Evolutionary conservation across 148 eudicot species (phyloP), one percentile per base, ranked within the genome.

Genomic region (Nyssa sinensis): DNA sequence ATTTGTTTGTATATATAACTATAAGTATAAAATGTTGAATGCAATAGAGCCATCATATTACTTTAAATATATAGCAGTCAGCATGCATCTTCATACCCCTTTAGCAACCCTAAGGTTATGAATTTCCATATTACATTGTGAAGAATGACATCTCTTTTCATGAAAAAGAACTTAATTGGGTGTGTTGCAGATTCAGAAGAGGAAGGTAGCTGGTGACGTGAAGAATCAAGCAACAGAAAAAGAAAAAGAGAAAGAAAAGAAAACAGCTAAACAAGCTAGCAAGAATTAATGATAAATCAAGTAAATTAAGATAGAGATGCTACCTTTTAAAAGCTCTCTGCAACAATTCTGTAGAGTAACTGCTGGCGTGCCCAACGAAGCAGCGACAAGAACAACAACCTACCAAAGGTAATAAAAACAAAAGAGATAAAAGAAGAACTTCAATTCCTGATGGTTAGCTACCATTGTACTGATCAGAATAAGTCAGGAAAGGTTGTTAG

Each of bases 321-420:
- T 77, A 74, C 78, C 81, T 84, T 77, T 72, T 55, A 12, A 76
- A 41, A 85, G 80, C 58, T 82, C 58, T 82, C 75, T 75, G 84
- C 81, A 77, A 34, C 63, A 60, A 70, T 67, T 61, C 60, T 78
- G 70, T 39, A 69, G 66, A 72, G 76, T 74, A 74, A 67, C 82
- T 81, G 86, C 76, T 23, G 76, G 74, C 71, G 78, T 72, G 78
- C 81, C 81, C 76, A 72, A 49, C 77, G 35, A 64, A 80, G 87
- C 87, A 81, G 83, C 74, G 61, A 78, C 82, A 73, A 64, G 58
- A 68, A 39, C 77, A 72, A 75, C 81, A 73, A 80, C 79, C 80
- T 75, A 74, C 71, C 74, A 32, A 67, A 74, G 58, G 62, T 39
- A 79, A 72, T 63, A 74, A 75, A 51, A 65, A 71, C 80, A 72